phyloP scores from a whole-genome alignment of 2,329 filamentous ascomycete species.

The Pseudogymnoascus destructans region DNA sequence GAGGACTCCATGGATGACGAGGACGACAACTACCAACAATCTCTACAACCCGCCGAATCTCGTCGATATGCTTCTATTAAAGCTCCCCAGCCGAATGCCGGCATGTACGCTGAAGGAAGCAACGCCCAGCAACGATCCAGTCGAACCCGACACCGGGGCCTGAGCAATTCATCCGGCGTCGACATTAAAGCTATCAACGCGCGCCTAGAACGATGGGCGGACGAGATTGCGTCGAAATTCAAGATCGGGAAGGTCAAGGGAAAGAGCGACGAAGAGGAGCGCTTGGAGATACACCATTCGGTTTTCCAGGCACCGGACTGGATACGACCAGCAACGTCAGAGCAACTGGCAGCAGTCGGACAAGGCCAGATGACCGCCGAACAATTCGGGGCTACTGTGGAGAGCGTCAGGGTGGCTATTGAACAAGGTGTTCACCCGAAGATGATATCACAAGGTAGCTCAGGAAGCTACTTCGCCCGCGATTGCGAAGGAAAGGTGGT shows the following conservation, averaged over 20 bases:
- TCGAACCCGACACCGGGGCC: conserved; percentile 37
- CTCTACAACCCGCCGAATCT: conserved; percentile 40
- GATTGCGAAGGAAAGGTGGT: conserved; percentile 88
- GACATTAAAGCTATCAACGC: conserved; percentile 98
- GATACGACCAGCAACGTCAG: conserved; percentile 63
- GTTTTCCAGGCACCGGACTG: conserved; percentile 92
- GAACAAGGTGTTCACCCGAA: conserved; percentile 83
- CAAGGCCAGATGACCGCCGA: conserved; percentile 59
- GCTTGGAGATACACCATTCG: conserved; percentile 89
- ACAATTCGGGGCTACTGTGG: conserved; percentile 78
- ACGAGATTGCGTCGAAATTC: conserved; percentile 95
- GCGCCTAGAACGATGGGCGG: conserved; percentile 86
- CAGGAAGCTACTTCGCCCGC: conserved; percentile 92
- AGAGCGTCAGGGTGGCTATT: conserved; percentile 83
- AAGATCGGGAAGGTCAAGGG: conserved; percentile 70
- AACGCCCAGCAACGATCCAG: conserved; percentile 28
- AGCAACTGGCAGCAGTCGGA: conserved; percentile 47
- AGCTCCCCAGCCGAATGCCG: conserved; percentile 47
- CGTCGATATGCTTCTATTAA: conserved; percentile 52
- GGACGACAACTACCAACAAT: conserved; percentile 46
- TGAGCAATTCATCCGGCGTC: conserved; percentile 72
- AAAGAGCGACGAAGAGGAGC: conserved; percentile 65
- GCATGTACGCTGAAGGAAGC: conserved; percentile 38
- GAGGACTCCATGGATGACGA: conserved; percentile 63
- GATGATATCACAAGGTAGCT: conserved; percentile 94